phyloP scores from a whole-genome alignment of 176 grass and related monocot genomes.

The Musa beccarii region DNA sequence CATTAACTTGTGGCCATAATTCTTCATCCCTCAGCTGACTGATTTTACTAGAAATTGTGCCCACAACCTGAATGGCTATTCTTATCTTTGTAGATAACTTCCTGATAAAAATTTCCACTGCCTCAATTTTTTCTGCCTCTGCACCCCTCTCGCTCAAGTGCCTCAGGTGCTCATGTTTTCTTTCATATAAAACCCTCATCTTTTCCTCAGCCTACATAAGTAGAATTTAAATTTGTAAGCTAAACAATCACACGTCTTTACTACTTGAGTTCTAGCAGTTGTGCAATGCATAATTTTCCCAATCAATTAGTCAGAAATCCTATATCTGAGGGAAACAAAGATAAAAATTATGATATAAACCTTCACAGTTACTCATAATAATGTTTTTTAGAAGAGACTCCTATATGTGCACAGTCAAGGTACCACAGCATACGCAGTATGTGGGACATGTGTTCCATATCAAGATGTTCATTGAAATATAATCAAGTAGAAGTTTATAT shows the following conservation, averaged over 20 bases:
- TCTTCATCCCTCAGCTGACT: constrained; percentile 87
- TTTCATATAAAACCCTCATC: constrained; percentile 63
- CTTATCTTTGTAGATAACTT: constrained; percentile 93
- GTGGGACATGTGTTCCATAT: no score
- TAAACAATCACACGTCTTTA: not conserved
- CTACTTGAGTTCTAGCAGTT: no score
- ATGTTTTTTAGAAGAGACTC: no score
- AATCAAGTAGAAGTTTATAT: no score
- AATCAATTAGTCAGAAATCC: no score
- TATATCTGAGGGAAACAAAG: no score
- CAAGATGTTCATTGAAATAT: no score
- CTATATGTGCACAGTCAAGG: no score
- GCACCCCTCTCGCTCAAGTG: constrained; percentile 67
- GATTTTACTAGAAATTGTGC: constrained; percentile 80
- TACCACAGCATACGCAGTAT: no score
- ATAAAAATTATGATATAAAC: no score
- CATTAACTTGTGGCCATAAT: constrained; percentile 86
- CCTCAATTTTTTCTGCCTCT: constrained; percentile 69
- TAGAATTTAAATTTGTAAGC: not conserved
- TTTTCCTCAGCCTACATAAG: constrained; percentile 64
- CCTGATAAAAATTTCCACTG: constrained; percentile 49
- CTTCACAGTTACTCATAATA: no score
- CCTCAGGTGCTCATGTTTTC: constrained; percentile 56
- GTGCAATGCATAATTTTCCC: no score
- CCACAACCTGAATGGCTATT: constrained; percentile 90